Percentiles rank a stretch among this genome's conserved stretches.
phyloP scores from a whole-genome alignment of 768 basidiomycete species.

The Cytidiella melzeri region DNA sequence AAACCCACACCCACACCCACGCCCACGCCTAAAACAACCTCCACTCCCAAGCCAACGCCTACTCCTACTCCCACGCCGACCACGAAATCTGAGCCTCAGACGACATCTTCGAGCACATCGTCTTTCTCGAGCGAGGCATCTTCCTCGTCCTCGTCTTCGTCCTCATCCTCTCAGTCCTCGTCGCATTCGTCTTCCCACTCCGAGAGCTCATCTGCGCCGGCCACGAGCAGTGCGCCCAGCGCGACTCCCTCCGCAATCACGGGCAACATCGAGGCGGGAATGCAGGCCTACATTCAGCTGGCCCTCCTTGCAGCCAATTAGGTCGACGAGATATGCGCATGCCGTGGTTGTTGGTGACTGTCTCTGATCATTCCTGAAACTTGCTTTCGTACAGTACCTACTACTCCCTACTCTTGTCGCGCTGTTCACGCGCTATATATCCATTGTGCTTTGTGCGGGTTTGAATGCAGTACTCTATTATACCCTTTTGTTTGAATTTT shows the following conservation, averaged over 20 bases:
- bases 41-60: background rate
- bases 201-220: background rate
- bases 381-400: too few relatives aligned
- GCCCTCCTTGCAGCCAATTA: background rate
- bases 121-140: background rate
- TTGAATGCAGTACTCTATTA: too few relatives aligned
- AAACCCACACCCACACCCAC: background rate
- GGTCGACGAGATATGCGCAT: too few relatives aligned
- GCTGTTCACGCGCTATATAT: too few relatives aligned
- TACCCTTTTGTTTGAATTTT: too few relatives aligned
- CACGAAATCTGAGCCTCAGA: background rate
- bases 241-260: background rate
- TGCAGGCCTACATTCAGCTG: background rate
- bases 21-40: background rate
- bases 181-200: constrained; percentile 1
- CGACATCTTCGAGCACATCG: background rate
- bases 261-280: background rate
- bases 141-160: background rate
- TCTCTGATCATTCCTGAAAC: too few relatives aligned
- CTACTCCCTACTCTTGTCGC: too few relatives aligned
- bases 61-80: background rate
- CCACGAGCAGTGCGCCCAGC: background rate
- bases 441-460: too few relatives aligned
- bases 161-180: background rate
- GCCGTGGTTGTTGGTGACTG: too few relatives aligned